phyloP scores from a whole-genome alignment of 140 eudicot species.

The Anethum foeniculum region DNA sequence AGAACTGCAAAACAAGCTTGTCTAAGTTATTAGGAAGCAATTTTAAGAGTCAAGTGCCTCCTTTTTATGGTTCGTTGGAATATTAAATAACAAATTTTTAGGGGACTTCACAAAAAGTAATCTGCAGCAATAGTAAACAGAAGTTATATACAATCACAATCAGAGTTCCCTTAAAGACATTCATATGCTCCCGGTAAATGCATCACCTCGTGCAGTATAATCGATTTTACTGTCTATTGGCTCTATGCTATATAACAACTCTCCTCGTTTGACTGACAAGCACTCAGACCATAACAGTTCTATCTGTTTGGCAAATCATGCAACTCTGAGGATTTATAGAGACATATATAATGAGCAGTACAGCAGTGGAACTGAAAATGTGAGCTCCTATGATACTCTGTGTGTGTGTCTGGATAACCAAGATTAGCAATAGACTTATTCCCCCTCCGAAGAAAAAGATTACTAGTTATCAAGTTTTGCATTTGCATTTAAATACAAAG shows the following conservation, averaged over 20 bases:
- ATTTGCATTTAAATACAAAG: slow-evolving; percentile 1
- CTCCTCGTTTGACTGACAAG: not conserved
- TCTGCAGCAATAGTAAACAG: not conserved
- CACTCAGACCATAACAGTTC: not conserved
- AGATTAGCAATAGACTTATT: not conserved
- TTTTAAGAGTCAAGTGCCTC: not conserved
- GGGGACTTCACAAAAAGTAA: not conserved
- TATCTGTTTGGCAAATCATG: not conserved
- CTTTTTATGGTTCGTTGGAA: not conserved
- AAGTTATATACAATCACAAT: not conserved
- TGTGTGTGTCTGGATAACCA: not conserved
- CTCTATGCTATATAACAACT: not conserved
- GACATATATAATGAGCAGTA: not conserved
- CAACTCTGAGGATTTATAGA: not conserved
- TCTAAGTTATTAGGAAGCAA: not conserved
- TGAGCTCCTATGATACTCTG: not conserved
- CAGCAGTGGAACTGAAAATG: not conserved
- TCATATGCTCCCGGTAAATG: not conserved
- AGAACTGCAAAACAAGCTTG: slow-evolving; percentile 43
- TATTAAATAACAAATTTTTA: not conserved
- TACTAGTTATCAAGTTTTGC: not conserved
- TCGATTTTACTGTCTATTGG: not conserved
- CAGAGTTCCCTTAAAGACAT: not conserved
- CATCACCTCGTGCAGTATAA: not conserved
- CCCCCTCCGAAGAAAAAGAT: not conserved